A percentile compares a stretch with the other conserved stretches of the same genome.
Conservation (phyloP, 2,329 filamentous ascomycete species). For the Ampelomyces quisqualis region DNA sequence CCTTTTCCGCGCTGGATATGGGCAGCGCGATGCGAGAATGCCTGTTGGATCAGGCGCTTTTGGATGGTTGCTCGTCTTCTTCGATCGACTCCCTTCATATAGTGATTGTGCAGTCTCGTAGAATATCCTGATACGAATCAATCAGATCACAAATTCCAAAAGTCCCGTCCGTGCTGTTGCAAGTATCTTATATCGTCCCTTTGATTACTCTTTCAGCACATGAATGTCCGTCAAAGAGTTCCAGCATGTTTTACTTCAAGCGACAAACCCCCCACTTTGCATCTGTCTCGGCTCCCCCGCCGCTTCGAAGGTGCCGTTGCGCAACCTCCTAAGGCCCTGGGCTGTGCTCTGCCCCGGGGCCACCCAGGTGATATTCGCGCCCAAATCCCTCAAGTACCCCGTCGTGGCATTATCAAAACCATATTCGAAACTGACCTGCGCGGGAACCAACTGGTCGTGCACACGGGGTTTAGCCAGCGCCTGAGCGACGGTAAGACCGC, state of each 20-base stretch:
- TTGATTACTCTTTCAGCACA: too few relatives aligned
- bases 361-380: constrained; percentile 73
- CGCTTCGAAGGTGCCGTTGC: constrained; percentile 73
- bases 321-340: constrained; percentile 64
- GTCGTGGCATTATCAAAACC: constrained; percentile 65
- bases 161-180: not conserved
- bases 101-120: too few relatives aligned
- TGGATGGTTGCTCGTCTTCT: too few relatives aligned
- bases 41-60: too few relatives aligned
- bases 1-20: not conserved
- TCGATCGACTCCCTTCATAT: too few relatives aligned
- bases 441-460: constrained; percentile 81
- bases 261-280: constrained; percentile 66
- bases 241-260: constrained; percentile 33
- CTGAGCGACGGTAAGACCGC: constrained; percentile 58
- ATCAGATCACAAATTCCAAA: not conserved
- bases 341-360: constrained; percentile 65
- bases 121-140: too few relatives aligned
- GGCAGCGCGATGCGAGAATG: too few relatives aligned
- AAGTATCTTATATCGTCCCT: not conserved
- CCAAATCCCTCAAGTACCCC: constrained; percentile 61
- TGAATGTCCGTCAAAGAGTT: not conserved
- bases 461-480: constrained; percentile 68
- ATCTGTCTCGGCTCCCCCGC: constrained; percentile 73
- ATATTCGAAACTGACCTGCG: constrained; percentile 67